A percentile compares a stretch with the other conserved stretches of the same genome.
Conservation (phyloP, 2,329 filamentous ascomycete species). For the Neonectria coccinea region DNA sequence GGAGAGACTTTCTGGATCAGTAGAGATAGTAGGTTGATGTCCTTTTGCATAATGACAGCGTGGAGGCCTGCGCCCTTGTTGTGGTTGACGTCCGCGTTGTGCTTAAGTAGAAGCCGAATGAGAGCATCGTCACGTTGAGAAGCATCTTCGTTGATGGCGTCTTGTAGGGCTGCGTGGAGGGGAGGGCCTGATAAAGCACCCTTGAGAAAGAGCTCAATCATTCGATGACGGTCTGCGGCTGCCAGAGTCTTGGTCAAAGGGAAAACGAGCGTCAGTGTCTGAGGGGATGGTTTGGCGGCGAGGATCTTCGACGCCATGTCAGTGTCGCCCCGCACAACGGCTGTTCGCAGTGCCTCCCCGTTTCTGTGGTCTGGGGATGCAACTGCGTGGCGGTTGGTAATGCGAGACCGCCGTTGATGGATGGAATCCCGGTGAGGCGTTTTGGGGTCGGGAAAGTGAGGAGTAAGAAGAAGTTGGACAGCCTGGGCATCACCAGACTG, state of each 20-base stretch:
- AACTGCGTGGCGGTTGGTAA: slow-evolving; percentile 58
- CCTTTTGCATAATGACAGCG: slow-evolving; percentile 61
- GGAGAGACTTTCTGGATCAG: slow-evolving; percentile 61
- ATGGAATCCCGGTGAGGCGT: slow-evolving; percentile 20
- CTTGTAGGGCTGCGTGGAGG: slow-evolving; percentile 63
- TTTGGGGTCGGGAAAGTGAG: slow-evolving; percentile 56
- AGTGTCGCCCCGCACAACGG: slow-evolving; percentile 59
- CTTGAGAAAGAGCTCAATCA: slow-evolving; percentile 63
- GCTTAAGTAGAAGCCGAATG: slow-evolving; percentile 63
- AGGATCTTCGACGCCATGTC: slow-evolving; percentile 61
- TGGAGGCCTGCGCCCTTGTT: slow-evolving; percentile 63
- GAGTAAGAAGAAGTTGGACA: slow-evolving; percentile 62
- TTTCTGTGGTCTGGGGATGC: slow-evolving; percentile 66
- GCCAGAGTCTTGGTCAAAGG: slow-evolving; percentile 59
- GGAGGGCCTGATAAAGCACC: slow-evolving; percentile 60
- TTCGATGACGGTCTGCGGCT: slow-evolving; percentile 57
- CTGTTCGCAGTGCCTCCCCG: slow-evolving; percentile 63
- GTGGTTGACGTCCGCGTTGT: slow-evolving; percentile 67
- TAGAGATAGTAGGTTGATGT: slow-evolving; percentile 58
- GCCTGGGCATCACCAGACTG: slow-evolving; percentile 61
- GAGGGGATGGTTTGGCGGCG: slow-evolving; percentile 57
- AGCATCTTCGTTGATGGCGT: slow-evolving; percentile 62
- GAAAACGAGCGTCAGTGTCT: slow-evolving; percentile 63
- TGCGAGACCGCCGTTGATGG: slow-evolving; percentile 42
- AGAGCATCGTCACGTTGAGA: slow-evolving; percentile 62